Percentiles rank a stretch among this genome's conserved stretches.
Conservation (phyloP, 164 flowering plant genomes). For the Berberis thunbergii region DNA sequence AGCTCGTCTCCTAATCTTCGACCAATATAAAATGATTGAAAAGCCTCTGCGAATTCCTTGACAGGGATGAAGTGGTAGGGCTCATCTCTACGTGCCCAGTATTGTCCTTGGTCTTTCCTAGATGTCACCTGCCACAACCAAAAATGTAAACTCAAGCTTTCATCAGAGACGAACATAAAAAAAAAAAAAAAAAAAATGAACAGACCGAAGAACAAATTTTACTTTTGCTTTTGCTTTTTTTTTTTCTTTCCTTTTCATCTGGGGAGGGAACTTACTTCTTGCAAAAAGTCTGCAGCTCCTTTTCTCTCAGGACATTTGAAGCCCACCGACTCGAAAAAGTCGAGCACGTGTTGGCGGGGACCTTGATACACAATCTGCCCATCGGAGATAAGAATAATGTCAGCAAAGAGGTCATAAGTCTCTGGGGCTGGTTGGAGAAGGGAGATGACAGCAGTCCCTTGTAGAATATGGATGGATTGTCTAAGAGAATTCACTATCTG, state of each 20-base stretch:
- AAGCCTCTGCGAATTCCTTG: constrained; percentile 45
- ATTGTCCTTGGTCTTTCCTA: constrained; percentile 54
- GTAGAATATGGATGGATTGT: constrained; percentile 48
- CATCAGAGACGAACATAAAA: neutral
- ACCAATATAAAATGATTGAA: constrained; percentile 45
- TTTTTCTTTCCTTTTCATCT: neutral
- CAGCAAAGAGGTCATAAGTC: constrained; percentile 68
- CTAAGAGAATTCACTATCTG: constrained; percentile 55
- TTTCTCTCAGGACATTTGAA: constrained; percentile 10
- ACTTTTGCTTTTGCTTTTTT: too few relatives aligned
- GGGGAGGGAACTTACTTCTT: neutral
- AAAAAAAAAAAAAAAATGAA: neutral
- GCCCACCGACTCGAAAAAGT: constrained; percentile 8
- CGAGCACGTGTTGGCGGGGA: constrained; percentile 5
- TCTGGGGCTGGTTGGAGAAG: constrained; percentile 90
- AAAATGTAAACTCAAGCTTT: neutral
- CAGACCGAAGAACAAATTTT: too few relatives aligned
- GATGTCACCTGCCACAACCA: constrained; percentile 42
- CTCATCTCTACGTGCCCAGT: constrained; percentile 38
- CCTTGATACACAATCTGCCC: constrained; percentile 61
- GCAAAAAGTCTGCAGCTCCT: constrained; percentile 20
- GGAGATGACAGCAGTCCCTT: constrained; percentile 61
- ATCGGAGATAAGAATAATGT: constrained; percentile 64
- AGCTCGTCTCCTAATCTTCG: constrained; percentile 32
- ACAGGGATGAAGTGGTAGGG: constrained; percentile 35